Evolutionary conservation across 2,329 filamentous ascomycete genomes (phyloP).

Genomic region (Fusarium euwallaceae): DNA sequence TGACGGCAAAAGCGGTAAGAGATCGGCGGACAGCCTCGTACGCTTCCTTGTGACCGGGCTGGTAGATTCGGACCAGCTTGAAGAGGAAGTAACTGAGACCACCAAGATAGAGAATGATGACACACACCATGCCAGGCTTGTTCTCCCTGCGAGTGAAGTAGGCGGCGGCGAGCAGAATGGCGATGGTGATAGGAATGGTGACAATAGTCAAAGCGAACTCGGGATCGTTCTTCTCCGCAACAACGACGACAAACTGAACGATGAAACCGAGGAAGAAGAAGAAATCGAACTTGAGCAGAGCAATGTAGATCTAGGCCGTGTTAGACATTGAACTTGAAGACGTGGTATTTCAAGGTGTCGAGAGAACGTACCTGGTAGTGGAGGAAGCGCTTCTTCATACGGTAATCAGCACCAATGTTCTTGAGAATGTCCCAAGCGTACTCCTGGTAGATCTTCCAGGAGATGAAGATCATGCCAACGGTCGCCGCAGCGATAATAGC

Average conservation of each 20-base stretch:
- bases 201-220: constrained; percentile 91
- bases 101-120: constrained; percentile 89
- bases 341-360: background rate
- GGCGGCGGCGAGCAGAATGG: constrained; percentile 87
- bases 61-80: constrained; percentile 97
- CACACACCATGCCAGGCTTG: constrained; percentile 78
- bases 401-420: constrained; percentile 96
- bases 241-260: constrained; percentile 96
- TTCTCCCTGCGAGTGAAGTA: constrained; percentile 89
- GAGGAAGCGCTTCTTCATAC: constrained; percentile 96
- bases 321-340: constrained; percentile 1
- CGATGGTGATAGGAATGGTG: constrained; percentile 90
- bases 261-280: constrained; percentile 99
- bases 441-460: constrained; percentile 97
- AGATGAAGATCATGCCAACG: constrained; percentile 78
- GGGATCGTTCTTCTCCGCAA: constrained; percentile 74
- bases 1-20: constrained; percentile 91
- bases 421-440: constrained; percentile 99
- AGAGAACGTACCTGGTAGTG: constrained; percentile 83
- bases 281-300: constrained; percentile 98
- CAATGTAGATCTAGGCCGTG: constrained; percentile 86
- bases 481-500: constrained; percentile 84
- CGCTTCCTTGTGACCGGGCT: constrained; percentile 66
- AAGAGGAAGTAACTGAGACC: constrained; percentile 96
- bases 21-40: constrained; percentile 87